These are phyloP conservation scores for Cordyceps militaris DNA, from an alignment of 2,329 filamentous ascomycete genomes.

Conservation along the genomic window DNA sequence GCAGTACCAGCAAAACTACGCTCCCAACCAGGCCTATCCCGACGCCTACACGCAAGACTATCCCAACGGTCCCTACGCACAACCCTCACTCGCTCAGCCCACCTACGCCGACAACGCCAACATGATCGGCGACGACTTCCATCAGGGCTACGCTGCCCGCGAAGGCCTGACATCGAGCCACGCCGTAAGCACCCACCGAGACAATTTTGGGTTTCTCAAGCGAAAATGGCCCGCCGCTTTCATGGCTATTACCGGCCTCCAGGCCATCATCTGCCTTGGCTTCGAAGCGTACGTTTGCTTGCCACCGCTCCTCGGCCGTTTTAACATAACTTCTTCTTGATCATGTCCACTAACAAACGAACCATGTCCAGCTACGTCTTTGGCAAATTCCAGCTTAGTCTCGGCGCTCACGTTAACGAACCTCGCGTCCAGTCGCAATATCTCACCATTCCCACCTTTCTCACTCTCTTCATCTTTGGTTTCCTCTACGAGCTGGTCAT, in stretches of 20 bases:
- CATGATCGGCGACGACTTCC: conserved; percentile 22
- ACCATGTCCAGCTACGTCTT: conserved; percentile 68
- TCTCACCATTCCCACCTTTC: conserved; percentile 83
- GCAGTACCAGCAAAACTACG: conserved; percentile 17
- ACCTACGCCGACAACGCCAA: conserved; percentile 23
- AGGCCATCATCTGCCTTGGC: conserved; percentile 72
- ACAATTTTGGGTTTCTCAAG: conserved; percentile 64
- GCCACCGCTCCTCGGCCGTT: not conserved
- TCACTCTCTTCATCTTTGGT: conserved; percentile 94
- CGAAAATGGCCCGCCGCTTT: conserved; percentile 87
- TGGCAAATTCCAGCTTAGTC: conserved; percentile 67
- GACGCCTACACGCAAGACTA: conserved; percentile 26
- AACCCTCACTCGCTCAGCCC: conserved; percentile 21
- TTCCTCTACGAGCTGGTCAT: conserved; percentile 88
- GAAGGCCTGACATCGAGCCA: conserved; percentile 30
- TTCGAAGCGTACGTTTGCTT: conserved; percentile 69
- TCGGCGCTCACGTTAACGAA: conserved; percentile 36
- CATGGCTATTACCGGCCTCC: conserved; percentile 62
- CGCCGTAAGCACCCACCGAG: conserved; percentile 25
- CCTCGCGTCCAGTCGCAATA: conserved; percentile 42
- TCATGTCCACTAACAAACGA: conserved; percentile 14
- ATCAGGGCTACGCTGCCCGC: conserved; percentile 32
- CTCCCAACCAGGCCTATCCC: conserved; percentile 17
- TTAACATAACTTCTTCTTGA: not conserved
- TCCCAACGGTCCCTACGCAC: conserved; percentile 17